Percentiles rank a stretch among this genome's conserved stretches.
phyloP scores from a whole-genome alignment of 2,329 filamentous ascomycete genomes.

The Ophiostoma novo-ulmi region DNA sequence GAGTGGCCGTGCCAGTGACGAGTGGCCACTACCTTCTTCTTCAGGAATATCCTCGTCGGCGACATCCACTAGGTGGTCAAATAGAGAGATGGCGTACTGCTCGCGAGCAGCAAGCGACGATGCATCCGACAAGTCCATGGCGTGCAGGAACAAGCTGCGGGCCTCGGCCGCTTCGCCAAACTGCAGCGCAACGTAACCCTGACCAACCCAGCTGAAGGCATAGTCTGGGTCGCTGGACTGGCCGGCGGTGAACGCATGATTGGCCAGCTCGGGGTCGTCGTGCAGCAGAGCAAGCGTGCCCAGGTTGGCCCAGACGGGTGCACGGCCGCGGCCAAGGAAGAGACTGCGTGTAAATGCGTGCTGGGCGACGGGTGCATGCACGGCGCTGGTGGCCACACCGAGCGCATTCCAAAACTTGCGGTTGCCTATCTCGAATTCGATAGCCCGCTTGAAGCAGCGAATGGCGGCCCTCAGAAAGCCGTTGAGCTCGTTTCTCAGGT shows the following conservation, averaged over 20 bases:
- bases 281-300: slow-evolving; percentile 81
- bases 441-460: slow-evolving; percentile 88
- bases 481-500: slow-evolving; percentile 53
- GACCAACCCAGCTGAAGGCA: slow-evolving; percentile 87
- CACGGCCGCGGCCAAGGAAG: slow-evolving; percentile 84
- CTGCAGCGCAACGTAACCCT: slow-evolving; percentile 76
- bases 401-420: slow-evolving; percentile 96
- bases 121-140: slow-evolving; percentile 84
- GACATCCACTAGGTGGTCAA: slow-evolving; percentile 66
- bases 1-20: slow-evolving; percentile 68
- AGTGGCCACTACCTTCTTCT: slow-evolving; percentile 49
- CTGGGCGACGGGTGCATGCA: slow-evolving; percentile 84
- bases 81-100: slow-evolving; percentile 74
- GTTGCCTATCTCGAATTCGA: slow-evolving; percentile 91
- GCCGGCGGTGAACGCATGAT: slow-evolving; percentile 80
- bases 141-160: slow-evolving; percentile 81
- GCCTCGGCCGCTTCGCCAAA: slow-evolving; percentile 72
- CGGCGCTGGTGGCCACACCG: slow-evolving; percentile 78
- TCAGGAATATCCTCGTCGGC: slow-evolving; percentile 49
- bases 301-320: slow-evolving; percentile 84
- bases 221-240: slow-evolving; percentile 95
- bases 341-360: slow-evolving; percentile 89
- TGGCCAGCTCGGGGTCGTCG: slow-evolving; percentile 78
- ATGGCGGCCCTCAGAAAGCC: slow-evolving; percentile 76
- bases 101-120: slow-evolving; percentile 67